Base-by-base conservation (phyloP, 2,329 filamentous ascomycete genomes). In the Penicillium hesseltinei region DNA sequence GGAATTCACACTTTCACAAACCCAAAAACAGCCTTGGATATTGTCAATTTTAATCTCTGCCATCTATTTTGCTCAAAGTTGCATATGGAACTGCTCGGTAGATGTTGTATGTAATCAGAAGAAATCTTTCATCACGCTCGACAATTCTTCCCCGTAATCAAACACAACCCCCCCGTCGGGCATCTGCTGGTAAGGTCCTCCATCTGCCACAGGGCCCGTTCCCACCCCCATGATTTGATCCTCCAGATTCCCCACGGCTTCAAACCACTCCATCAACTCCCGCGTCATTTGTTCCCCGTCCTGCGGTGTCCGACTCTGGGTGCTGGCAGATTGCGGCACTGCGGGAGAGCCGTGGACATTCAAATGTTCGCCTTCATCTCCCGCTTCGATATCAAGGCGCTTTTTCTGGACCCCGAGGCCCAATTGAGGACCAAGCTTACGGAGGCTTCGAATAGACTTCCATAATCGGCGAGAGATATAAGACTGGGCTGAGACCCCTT, bases 381-480 rank as follows among this genome's bases (percentile, higher is more conserved):
- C 51, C 5, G 38, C 13, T 10, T 35, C 44, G 11, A 40, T 47
- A 13, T 59, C 43, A 10, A 49, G 53, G n/a, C 64, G 63, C 2
- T 53, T 50, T 21, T 61, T 66, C 25, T 48, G 79, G 65, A 69
- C 68, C 11, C 75, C 63, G 15, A 87, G 71, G 0, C 84, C 84
- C 1, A 88, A 75, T 61, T 84, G 82, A 3, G 84, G 83, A 0
- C 80, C 84, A 19, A 87, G 78, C 56, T 84, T 82, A 55, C 85
- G 84, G 33, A 88, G 77, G 9, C 82, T 80, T 33, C 81, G 80
- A 53, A 88, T 83, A 0, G 83, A 87, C 59, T 81, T 84, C 85
- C 85, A 88, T 2, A 88, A 68, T 1, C 84, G 76, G 54, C 84
- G 82, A 8, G 82, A 83, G n/a, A 86, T 81, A 62, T 83, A 84